phyloP scores from a whole-genome alignment of 1,139 yeast genomes.

The Yamadazyma triangularis region DNA sequence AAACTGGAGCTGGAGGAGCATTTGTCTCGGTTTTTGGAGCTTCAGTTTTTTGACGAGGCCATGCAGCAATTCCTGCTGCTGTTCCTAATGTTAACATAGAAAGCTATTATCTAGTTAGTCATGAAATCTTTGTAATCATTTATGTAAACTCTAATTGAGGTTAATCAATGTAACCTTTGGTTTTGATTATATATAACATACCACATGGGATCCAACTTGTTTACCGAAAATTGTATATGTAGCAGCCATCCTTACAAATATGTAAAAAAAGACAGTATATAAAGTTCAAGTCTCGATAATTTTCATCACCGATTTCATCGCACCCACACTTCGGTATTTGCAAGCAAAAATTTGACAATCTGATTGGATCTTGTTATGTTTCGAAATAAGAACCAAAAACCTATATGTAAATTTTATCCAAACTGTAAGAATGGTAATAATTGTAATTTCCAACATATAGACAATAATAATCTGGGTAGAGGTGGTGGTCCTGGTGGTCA shows the following conservation, averaged over 20 bases:
- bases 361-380: not conserved
- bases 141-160: too few relatives aligned
- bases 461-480: not conserved
- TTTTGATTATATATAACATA: too few relatives aligned
- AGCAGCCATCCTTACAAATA: conserved; percentile 43
- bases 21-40: conserved; percentile 25
- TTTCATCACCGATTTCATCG: too few relatives aligned
- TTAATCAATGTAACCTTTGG: too few relatives aligned
- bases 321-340: not conserved
- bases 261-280: too few relatives aligned
- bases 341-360: not conserved
- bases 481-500: conserved; percentile 1
- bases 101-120: conserved; percentile 29
- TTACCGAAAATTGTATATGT: conserved; percentile 61
- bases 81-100: conserved; percentile 44
- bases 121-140: not conserved
- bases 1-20: conserved; percentile 26
- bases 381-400: conserved; percentile 1
- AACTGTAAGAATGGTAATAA: conserved; percentile 13
- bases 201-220: conserved; percentile 61
- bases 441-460: conserved; percentile 13
- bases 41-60: conserved; percentile 32
- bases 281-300: not conserved
- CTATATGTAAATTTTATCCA: conserved; percentile 12
- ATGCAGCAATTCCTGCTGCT: conserved; percentile 39